Evolutionary conservation across 2,329 filamentous ascomycete species (phyloP).

Genomic region (Penicillium sclerotiorum): DNA sequence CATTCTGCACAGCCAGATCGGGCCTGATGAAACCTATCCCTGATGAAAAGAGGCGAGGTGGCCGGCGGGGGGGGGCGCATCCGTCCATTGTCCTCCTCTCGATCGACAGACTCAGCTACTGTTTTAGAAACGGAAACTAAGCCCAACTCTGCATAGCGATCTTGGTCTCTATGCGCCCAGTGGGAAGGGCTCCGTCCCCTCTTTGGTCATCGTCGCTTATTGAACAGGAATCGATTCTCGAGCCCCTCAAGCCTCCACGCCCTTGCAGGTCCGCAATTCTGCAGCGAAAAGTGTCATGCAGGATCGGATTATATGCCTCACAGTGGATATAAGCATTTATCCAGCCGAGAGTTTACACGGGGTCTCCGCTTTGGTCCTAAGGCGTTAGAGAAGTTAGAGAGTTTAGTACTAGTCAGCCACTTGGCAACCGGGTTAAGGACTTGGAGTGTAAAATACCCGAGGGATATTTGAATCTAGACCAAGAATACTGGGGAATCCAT

Average conservation of each 20-base stretch:
- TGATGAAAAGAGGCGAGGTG: background rate
- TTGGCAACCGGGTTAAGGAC: too few relatives aligned
- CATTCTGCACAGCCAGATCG: slow-evolving; percentile 1
- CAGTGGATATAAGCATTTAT: slow-evolving; percentile 13
- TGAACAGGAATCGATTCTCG: background rate
- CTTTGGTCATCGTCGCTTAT: too few relatives aligned
- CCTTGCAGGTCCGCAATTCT: background rate
- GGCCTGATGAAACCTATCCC: slow-evolving; percentile 9
- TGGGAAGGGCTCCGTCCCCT: too few relatives aligned
- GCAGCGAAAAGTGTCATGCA: background rate
- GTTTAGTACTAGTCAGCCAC: too few relatives aligned
- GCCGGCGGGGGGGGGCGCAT: background rate
- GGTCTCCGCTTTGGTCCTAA: background rate
- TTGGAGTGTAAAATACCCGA: too few relatives aligned
- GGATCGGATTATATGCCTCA: background rate
- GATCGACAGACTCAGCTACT: slow-evolving; percentile 4
- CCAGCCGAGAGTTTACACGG: slow-evolving; percentile 12
- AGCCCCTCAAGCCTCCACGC: background rate
- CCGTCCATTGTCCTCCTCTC: too few relatives aligned
- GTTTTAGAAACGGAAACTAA: slow-evolving; percentile 10
- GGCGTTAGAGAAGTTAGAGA: too few relatives aligned
- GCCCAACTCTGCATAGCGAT: background rate
- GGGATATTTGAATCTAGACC: too few relatives aligned
- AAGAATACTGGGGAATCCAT: too few relatives aligned
- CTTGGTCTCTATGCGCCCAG: background rate